phyloP scores from a whole-genome alignment of 768 basidiomycete species.

The Pisolithus albus region DNA sequence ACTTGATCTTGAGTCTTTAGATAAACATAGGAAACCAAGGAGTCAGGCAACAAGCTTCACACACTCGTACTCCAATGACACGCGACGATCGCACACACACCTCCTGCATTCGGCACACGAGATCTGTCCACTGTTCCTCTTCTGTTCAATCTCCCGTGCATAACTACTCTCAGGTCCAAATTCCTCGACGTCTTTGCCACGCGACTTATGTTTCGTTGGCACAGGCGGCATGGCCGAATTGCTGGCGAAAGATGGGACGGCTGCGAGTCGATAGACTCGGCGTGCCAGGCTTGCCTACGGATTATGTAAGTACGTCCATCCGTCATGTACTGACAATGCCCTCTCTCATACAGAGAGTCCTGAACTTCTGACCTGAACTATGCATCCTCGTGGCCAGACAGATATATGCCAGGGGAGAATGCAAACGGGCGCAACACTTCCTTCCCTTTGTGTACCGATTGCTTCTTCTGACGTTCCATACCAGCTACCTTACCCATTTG shows the following conservation, averaged over 20 bases:
- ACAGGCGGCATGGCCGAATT: conserved; percentile 48
- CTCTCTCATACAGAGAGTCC: too few species aligned
- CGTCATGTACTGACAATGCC: too few species aligned
- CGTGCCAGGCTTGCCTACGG: too few species aligned
- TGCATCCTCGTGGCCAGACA: too few species aligned
- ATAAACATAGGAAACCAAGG: not conserved
- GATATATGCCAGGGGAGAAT: too few species aligned
- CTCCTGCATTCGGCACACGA: conserved; percentile 78
- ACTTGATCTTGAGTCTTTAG: conserved; percentile 69
- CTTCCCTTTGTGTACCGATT: too few species aligned
- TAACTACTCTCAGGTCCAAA: conserved; percentile 46
- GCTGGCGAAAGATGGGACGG: conserved; percentile 6
- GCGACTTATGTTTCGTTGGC: conserved; percentile 43
- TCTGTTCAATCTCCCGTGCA: conserved; percentile 64
- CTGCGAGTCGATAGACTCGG: too few species aligned
- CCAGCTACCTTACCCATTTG: too few species aligned
- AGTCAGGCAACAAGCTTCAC: not conserved
- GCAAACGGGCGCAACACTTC: too few species aligned
- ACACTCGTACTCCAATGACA: conserved; percentile 10
- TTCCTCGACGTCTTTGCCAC: conserved; percentile 45
- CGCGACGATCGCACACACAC: conserved; percentile 47
- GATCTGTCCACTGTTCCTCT: conserved; percentile 68
- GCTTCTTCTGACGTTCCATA: too few species aligned
- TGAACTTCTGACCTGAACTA: too few species aligned
- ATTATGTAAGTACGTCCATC: too few species aligned